Percentiles rank a stretch among this genome's conserved stretches.
Conservation (phyloP, 176 grass and related monocot species). For the Thalia dealbata region DNA sequence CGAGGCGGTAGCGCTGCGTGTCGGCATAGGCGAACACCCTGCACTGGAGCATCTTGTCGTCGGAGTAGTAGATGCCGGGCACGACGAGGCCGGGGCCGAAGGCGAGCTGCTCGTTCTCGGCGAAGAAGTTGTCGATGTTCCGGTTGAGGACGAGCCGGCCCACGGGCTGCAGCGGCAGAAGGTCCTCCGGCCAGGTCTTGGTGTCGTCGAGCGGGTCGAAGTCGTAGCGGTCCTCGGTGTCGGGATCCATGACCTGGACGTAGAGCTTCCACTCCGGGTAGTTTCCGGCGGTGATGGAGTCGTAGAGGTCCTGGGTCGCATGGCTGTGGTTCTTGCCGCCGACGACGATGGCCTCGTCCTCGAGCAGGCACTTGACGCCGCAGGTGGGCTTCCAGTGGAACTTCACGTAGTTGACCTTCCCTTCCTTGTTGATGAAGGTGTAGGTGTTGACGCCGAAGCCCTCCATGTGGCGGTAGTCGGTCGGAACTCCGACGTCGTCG, state of each 20-base stretch:
- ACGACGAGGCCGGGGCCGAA: constrained; percentile 74
- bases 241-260: constrained; percentile 81
- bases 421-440: constrained; percentile 55
- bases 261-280: constrained; percentile 91
- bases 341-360: constrained; percentile 57
- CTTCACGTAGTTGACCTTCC: constrained; percentile 53
- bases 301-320: constrained; percentile 79
- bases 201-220: constrained; percentile 93
- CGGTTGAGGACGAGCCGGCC: constrained; percentile 61
- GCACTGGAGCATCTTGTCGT: constrained; percentile 98
- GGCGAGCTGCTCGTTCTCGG: constrained; percentile 87
- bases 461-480: constrained; percentile 84
- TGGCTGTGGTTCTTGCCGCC: constrained; percentile 83
- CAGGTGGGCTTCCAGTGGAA: constrained; percentile 90
- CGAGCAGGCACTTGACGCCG: constrained; percentile 54
- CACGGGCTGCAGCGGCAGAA: constrained; percentile 53
- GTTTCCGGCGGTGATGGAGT: constrained; percentile 61
- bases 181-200: constrained; percentile 89
- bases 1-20: constrained; percentile 75
- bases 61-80: constrained; percentile 89
- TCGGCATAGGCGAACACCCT: constrained; percentile 81
- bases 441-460: constrained; percentile 90
- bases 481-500: constrained; percentile 74
- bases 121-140: constrained; percentile 95
- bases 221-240: constrained; percentile 47